Conservation (phyloP, 495 filamentous ascomycete species). For the Parathielavia hyrcaniae region DNA sequence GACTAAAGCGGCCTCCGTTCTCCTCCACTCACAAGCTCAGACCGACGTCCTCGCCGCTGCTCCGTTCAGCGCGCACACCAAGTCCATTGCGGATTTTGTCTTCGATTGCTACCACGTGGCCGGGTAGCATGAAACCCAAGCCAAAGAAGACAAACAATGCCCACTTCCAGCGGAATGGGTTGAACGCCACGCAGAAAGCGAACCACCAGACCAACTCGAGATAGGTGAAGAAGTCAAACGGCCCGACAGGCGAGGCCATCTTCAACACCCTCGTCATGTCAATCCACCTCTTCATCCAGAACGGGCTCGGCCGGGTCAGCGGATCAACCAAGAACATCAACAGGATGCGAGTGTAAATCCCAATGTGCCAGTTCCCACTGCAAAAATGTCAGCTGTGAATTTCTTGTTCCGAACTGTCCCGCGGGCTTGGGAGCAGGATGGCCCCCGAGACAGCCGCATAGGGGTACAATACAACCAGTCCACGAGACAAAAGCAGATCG, state of each 20-base stretch:
- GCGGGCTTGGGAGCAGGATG: too few species aligned
- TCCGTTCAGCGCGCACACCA: conserved; percentile 8
- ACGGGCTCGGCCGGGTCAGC: conserved; percentile 60
- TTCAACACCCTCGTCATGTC: conserved; percentile 77
- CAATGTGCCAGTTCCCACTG: conserved; percentile 74
- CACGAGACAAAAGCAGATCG: too few species aligned
- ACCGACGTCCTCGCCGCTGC: conserved; percentile 17
- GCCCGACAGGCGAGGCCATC: conserved; percentile 55
- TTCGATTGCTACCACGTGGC: conserved; percentile 59
- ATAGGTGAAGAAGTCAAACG: conserved; percentile 87
- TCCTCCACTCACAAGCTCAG: conserved; percentile 14
- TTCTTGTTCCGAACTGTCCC: too few species aligned
- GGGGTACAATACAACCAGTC: too few species aligned
- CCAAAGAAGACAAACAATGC: conserved; percentile 74
- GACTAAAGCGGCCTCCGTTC: background rate
- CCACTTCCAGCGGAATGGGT: conserved; percentile 83
- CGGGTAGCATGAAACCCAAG: conserved; percentile 59
- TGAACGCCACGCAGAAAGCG: conserved; percentile 66
- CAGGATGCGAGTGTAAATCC: conserved; percentile 78
- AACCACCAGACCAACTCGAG: conserved; percentile 82
- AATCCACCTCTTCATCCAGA: conserved; percentile 81
- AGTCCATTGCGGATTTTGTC: conserved; percentile 48
- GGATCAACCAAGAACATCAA: conserved; percentile 82
- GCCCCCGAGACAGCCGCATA: too few species aligned
- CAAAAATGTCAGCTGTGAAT: too few species aligned